Percentiles rank a stretch among this genome's conserved stretches.
These are phyloP conservation scores for Cercophora samala DNA, from an alignment of 495 filamentous ascomycete genomes.

Conservation along the genomic window DNA sequence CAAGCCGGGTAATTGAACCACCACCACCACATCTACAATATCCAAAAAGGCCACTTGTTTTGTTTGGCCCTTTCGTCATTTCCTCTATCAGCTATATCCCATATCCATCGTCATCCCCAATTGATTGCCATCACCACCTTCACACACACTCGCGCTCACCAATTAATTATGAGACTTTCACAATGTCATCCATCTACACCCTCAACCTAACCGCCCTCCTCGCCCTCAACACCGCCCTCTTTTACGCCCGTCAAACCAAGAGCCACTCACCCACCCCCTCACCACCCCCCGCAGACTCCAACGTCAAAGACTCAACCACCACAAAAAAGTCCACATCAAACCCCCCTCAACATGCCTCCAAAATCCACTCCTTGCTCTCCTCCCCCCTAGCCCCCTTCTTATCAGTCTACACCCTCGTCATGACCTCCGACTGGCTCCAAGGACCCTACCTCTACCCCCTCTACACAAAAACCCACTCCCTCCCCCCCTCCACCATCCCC, in stretches of 20 bases:
- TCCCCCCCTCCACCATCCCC: conserved; percentile 46
- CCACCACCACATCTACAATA: neutral
- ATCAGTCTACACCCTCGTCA: conserved; percentile 47
- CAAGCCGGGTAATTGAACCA: conserved; percentile 17
- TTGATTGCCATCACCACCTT: neutral
- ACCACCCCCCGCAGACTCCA: conserved; percentile 1
- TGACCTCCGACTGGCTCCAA: conserved; percentile 57
- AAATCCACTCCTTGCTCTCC: neutral
- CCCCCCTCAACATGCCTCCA: neutral
- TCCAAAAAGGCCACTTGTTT: conserved; percentile 14
- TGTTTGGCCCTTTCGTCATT: conserved; percentile 1
- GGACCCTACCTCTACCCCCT: conserved; percentile 55
- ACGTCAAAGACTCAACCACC: neutral
- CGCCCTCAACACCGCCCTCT: conserved; percentile 27
- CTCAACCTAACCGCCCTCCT: conserved; percentile 28
- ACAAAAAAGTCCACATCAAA: no score
- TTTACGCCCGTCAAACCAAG: conserved; percentile 7
- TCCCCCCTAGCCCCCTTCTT: conserved; percentile 32
- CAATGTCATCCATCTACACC: conserved; percentile 30
- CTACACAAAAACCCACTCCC: conserved; percentile 49
- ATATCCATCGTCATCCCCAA: neutral
- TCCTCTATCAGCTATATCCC: neutral
- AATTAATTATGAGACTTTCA: no score
- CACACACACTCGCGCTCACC: neutral
- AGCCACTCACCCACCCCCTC: neutral